Conservation (phyloP, 306 rosid genomes). For the Fragaria vesca region DNA sequence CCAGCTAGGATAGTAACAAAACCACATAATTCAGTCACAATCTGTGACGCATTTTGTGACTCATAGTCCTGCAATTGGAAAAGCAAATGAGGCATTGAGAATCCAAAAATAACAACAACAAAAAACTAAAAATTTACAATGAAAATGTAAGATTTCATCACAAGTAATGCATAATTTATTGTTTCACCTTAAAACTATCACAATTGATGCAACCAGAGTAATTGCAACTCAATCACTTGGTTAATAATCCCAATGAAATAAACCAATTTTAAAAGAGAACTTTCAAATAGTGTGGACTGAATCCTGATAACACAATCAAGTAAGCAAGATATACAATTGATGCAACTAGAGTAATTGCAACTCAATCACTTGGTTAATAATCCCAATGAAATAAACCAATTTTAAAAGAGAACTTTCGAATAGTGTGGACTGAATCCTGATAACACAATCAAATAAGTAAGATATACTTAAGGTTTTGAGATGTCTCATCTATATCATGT, state of each 20-base stretch:
- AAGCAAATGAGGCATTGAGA: neutral
- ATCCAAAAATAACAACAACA: neutral
- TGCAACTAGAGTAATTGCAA: neutral
- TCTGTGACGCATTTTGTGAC: conserved; percentile 61
- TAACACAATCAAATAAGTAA: neutral
- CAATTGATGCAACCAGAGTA: neutral
- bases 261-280: neutral
- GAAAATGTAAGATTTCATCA: neutral
- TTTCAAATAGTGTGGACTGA: neutral
- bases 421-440: neutral
- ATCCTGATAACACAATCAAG: neutral
- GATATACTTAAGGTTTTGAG: neutral
- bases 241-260: too few relatives aligned
- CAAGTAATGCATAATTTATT: neutral
- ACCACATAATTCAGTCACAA: conserved; percentile 75
- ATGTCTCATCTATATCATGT: neutral
- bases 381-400: neutral
- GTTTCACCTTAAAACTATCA: neutral
- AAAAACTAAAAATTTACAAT: neutral
- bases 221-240: too few relatives aligned
- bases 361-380: too few relatives aligned
- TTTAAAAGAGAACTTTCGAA: neutral
- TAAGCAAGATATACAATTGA: neutral
- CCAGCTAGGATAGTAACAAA: conserved; percentile 86
- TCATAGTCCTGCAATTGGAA: conserved; percentile 66